Conservation (phyloP, 352 stramenopile species). For the Globisporangium acanthophoron region DNA sequence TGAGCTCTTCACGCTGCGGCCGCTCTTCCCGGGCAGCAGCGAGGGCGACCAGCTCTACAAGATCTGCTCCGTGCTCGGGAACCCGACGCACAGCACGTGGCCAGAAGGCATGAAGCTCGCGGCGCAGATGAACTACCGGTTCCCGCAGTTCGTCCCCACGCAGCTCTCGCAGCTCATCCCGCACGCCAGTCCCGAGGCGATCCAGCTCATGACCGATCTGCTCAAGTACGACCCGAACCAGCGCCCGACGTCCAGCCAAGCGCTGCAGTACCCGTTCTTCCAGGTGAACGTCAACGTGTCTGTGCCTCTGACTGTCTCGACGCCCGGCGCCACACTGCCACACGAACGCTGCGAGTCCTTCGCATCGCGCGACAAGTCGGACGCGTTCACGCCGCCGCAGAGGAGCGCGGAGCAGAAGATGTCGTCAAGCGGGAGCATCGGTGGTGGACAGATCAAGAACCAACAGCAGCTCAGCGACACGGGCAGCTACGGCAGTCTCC, state of each 20-base stretch:
- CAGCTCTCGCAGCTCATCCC: slow-evolving; percentile 87
- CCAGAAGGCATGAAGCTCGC: slow-evolving; percentile 94
- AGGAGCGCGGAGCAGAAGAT: slow-evolving; percentile 33
- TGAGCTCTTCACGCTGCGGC: slow-evolving; percentile 94
- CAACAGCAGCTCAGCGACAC: slow-evolving; percentile 46
- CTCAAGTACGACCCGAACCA: slow-evolving; percentile 93
- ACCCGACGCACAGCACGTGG: slow-evolving; percentile 89
- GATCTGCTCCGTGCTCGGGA: slow-evolving; percentile 94
- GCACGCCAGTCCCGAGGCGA: slow-evolving; percentile 84
- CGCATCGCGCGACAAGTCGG: slow-evolving; percentile 23
- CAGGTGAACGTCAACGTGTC: slow-evolving; percentile 79
- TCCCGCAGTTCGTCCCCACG: slow-evolving; percentile 92
- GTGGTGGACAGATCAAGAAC: slow-evolving; percentile 41
- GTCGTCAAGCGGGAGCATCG: slow-evolving; percentile 37
- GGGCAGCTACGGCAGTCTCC: slow-evolving; percentile 34
- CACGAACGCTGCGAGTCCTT: slow-evolving; percentile 36
- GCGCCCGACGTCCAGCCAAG: slow-evolving; percentile 89
- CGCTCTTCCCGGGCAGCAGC: slow-evolving; percentile 96
- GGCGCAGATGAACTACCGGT: slow-evolving; percentile 94
- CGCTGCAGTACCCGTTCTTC: slow-evolving; percentile 95
- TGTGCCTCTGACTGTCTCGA: slow-evolving; percentile 66
- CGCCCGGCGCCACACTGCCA: slow-evolving; percentile 34
- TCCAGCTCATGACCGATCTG: slow-evolving; percentile 91
- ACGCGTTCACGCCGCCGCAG: slow-evolving; percentile 55
- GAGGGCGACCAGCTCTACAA: slow-evolving; percentile 98